Conservation (phyloP, 1,284 basidiomycete species). For the Grifola frondosa region DNA sequence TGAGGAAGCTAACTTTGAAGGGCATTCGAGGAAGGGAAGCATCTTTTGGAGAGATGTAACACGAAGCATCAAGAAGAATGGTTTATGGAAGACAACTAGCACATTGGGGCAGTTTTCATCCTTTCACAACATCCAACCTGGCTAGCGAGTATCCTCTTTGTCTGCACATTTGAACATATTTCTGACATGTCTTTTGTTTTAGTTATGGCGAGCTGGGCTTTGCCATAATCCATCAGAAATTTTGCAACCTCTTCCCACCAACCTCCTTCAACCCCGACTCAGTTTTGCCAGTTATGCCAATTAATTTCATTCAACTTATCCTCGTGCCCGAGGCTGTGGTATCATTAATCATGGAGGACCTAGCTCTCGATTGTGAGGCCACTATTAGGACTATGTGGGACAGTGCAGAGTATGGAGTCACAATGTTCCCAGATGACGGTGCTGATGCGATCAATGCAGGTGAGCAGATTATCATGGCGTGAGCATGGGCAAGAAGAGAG, state of each 20-base stretch:
- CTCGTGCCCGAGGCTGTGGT: constrained; percentile 73
- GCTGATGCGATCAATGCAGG: constrained; percentile 25
- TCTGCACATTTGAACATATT: no score
- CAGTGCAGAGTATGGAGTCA: constrained; percentile 70
- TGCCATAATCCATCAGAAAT: constrained; percentile 71
- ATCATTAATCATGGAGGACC: constrained; percentile 68
- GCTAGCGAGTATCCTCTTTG: constrained; percentile 59
- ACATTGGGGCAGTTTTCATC: constrained; percentile 70
- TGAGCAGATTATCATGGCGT: constrained; percentile 56
- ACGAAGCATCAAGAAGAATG: constrained; percentile 57
- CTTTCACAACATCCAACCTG: constrained; percentile 74
- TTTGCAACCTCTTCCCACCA: constrained; percentile 71
- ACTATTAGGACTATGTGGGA: constrained; percentile 61
- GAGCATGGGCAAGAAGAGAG: constrained; percentile 55
- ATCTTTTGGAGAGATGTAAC: constrained; percentile 66
- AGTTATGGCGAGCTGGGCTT: constrained; percentile 80
- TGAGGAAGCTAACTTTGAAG: constrained; percentile 9
- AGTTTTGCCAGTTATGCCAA: constrained; percentile 59
- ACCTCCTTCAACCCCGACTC: constrained; percentile 46
- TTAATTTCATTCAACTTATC: constrained; percentile 69
- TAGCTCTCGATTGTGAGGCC: constrained; percentile 41
- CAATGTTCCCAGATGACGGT: constrained; percentile 65
- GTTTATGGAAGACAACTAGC: constrained; percentile 57
- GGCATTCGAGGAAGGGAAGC: constrained; percentile 44
- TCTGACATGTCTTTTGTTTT: constrained; percentile 5